Evolutionary conservation across 495 filamentous ascomycete species (phyloP), one percentile per base, ranked within the genome.

Genomic region (Hypoxylon subgilvum): DNA sequence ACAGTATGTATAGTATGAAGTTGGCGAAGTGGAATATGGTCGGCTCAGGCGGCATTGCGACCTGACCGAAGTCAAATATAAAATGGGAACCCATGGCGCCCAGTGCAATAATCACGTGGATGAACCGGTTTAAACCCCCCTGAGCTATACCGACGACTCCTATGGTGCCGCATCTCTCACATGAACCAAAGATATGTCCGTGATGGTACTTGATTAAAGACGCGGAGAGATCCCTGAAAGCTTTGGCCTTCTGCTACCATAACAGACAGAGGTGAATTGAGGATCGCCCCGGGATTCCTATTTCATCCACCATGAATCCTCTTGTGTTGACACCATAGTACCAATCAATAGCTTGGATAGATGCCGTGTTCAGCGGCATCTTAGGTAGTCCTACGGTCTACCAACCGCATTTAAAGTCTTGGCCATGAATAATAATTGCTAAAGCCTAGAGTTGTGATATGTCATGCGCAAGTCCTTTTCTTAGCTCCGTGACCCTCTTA

Each of bases 21-120:
- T 58, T 46, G 39, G 12, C 21, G 22, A 49, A 57, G 48, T 53
- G 28, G 35, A n/a, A 57, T 53, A 57, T 57, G 53, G 42, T 53
- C 53, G 49, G 47, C 19, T 42, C 36, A 45, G 50, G 50, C 22
- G 30, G 39, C 38, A 43, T 44, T 61, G 49, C 44, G 36, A 50
- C 57, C 44, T 50, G 50, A 42, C 48, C 47, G 53, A 27, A 57
- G 30, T 57, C 42, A 63, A 63, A 57, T 63, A 63, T 52, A 50
- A 57, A 53, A 45, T 44, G 49, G 38, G 35, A 50, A 42, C 45
- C 45, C 53, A 42, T 41, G 21, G 22, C 6, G 18, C 42, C 48
- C 46, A 23, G 28, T 52, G 16, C 8, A 18, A 27, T 13, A 34
- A 28, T 49, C 47, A 57, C 52, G 53, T 57, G 52, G n/a, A n/a